Evolutionary conservation across 2,329 filamentous ascomycete species (phyloP), one percentile per base, ranked within the genome.

Genomic region (Penicillium sp.): DNA sequence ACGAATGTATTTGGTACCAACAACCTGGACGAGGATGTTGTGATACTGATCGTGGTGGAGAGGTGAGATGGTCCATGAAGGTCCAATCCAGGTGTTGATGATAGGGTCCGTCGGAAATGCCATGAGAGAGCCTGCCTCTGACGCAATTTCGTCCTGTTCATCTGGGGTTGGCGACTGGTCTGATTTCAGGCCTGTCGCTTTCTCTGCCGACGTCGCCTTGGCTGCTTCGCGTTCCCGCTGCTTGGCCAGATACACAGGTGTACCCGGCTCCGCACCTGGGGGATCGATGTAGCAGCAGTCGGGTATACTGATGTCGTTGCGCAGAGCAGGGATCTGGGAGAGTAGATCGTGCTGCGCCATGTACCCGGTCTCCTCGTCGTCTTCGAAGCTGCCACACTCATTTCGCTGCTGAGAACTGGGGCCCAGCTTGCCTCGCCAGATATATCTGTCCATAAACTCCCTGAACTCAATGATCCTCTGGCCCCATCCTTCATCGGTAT

Each of bases 11-110:
- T 99, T 99, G 60, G 86, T 83, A 0, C 95, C 95, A 0, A 96
- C 91, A 0, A 96, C 91, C 76, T 98, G 95, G 26, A 89, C 89
- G 4, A 98, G 85, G 53, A 98, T 86, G 73, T 98, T 98, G 74
- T 97, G 92, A 75, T 97, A 96, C 1, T 91, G 92, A 72, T 98
- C 95, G 1, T 92, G 96, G 76, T 99, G 95, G 0, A 98, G 82
- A 1, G 95, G 95, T 0, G 93, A 97, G 65, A 97, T 93, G 0
- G 95, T 98, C 54, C 88, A 89, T 0, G 88, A 82, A 0, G 95
- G 95, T 0, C 95, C 95, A 65, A 98, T 90, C 95, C 95, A 99
- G 8, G 92, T 93, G 76, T 98, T 96, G 19, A 96, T 83, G 47
- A 91, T 81, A 0, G 92, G 92, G 24, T 86, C 83, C 7, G 53